Evolutionary conservation across 495 filamentous ascomycete species (phyloP).

Genomic region (Annulohypoxylon bovei): DNA sequence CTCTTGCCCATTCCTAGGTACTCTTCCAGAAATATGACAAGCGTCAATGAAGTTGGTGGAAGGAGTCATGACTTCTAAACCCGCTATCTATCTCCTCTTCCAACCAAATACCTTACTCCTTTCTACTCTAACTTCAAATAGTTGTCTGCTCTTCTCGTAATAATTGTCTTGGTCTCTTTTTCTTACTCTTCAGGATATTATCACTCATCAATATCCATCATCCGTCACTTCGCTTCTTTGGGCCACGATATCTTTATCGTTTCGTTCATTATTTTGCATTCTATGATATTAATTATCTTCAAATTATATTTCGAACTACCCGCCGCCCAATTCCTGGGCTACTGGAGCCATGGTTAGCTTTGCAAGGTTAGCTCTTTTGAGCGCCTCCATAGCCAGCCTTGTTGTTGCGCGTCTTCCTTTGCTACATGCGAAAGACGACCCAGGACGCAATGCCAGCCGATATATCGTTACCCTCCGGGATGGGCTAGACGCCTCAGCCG

Average conservation of each 20-base stretch:
- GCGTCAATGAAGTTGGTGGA: neutral
- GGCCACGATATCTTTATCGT: neutral
- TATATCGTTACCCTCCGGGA: slow-evolving; percentile 65
- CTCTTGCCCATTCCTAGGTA: no score
- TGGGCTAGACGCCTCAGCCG: slow-evolving; percentile 47
- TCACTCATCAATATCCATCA: neutral
- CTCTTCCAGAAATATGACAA: no score
- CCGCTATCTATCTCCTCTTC: no score
- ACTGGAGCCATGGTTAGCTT: slow-evolving; percentile 14
- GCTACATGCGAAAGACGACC: neutral
- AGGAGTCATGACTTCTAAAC: neutral
- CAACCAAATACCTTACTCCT: neutral
- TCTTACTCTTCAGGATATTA: neutral
- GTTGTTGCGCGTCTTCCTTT: neutral
- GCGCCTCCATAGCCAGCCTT: neutral
- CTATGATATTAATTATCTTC: neutral
- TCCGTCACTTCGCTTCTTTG: neutral
- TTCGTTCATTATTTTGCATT: slow-evolving; percentile 1
- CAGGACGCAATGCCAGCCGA: slow-evolving; percentile 49
- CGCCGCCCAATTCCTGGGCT: neutral
- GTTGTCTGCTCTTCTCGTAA: neutral
- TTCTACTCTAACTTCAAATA: neutral
- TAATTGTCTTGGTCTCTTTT: neutral
- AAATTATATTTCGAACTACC: neutral
- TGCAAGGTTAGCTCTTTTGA: slow-evolving; percentile 9